A percentile compares a stretch with the other conserved stretches of the same genome.
phyloP scores from a whole-genome alignment of 2,329 filamentous ascomycete species.

The Penicillium concentricum region DNA sequence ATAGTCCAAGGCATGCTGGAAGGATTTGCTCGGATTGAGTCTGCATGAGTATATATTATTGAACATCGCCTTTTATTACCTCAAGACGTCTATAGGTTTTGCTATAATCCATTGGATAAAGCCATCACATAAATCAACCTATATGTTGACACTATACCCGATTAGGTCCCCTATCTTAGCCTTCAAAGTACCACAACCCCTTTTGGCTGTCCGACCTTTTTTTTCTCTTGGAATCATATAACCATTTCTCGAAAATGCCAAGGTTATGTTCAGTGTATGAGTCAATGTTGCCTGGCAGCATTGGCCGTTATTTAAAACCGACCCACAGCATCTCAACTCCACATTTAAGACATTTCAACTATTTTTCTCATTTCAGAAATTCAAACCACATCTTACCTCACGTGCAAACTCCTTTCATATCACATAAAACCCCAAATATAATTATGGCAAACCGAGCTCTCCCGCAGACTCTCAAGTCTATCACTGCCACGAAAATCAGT shows the following conservation, averaged over 20 bases:
- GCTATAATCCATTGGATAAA: too few relatives aligned
- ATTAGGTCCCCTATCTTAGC: background rate
- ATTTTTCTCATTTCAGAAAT: background rate
- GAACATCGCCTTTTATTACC: background rate
- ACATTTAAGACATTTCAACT: background rate
- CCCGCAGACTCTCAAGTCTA: constrained; percentile 55
- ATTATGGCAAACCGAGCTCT: constrained; percentile 40
- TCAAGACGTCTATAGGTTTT: background rate
- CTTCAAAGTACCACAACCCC: background rate
- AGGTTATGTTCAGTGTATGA: background rate
- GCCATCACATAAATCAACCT: too few relatives aligned
- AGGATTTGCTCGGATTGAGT: constrained; percentile 19
- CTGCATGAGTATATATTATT: background rate
- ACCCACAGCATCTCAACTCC: background rate
- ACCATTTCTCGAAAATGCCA: too few relatives aligned
- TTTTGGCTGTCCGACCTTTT: background rate
- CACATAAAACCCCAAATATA: background rate
- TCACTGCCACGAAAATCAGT: constrained; percentile 57
- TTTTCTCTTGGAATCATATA: background rate
- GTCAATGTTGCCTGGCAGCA: background rate
- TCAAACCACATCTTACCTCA: background rate
- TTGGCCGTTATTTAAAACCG: background rate
- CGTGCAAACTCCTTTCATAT: background rate
- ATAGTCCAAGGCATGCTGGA: constrained; percentile 25
- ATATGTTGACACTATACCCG: background rate